Base-by-base conservation (phyloP, 2,329 filamentous ascomycete genomes). In the Fusarium nanum region DNA sequence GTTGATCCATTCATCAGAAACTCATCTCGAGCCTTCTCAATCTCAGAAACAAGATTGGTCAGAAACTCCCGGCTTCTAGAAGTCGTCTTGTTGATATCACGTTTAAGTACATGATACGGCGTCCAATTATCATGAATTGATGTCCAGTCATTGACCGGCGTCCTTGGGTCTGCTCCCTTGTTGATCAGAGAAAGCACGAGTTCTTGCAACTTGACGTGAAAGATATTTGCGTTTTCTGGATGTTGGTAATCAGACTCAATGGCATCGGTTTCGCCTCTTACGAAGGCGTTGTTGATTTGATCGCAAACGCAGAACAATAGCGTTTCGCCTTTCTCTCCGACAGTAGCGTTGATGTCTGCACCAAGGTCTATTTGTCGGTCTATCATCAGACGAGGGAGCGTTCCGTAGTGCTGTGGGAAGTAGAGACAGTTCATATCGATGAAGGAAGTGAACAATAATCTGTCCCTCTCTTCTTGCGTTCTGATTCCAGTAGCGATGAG, bases 81-180 rank as follows among this genome's bases (percentile, higher is more conserved):
- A 7, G 3, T 32, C 5, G 30, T 7, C 14, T 32, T 32, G 7
- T 32, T 1, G 4, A 6, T 8, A 34, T 34, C 9, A 37, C 32
- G 32, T 0, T 11, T 11, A 3, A 34, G 32, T 0, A 34, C 32
- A 0, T 18, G 32, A 3, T 3, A 34, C 5, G 32, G 16, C 0
- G 32, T 34, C 16, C 32, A 34, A 1, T 6, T 1, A 18, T 34
- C 32, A 1, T 34, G 0, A 1, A 34, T 34, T 2, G 14, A 34
- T 1, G 14, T 5, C 14, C 14, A 3, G 5, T 34, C 30, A 34
- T 34, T 13, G 14, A 52, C 3, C 0, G 7, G 18, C 18, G 8
- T 18, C 16, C 5, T n/a, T 9, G 34, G 23, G 10, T 52, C 18
- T 11, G 34, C 23, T n/a, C 34, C 23, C 8, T 28, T 52, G 13